Evolutionary conservation across 1,284 basidiomycete genomes (phyloP).

Genomic region (Fomitopsis palustris): DNA sequence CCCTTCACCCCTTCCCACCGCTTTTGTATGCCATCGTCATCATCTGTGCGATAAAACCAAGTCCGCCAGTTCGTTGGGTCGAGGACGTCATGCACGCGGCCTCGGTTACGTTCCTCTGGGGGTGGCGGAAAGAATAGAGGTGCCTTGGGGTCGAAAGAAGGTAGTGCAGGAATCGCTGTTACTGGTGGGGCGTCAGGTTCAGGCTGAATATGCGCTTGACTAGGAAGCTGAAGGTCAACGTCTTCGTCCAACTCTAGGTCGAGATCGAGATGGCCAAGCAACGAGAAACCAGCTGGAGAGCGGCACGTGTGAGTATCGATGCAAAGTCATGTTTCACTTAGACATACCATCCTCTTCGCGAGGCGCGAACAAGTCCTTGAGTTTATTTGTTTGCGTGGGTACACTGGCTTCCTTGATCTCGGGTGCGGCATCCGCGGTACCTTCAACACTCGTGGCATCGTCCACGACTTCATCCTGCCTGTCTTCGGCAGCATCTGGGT

Average conservation of each 20-base stretch:
- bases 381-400: conserved; percentile 25
- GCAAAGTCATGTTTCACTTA: background rate
- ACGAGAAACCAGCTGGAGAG: conserved; percentile 50
- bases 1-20: conserved; percentile 71
- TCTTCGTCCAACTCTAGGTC: conserved; percentile 59
- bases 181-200: background rate
- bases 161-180: conserved; percentile 4
- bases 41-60: conserved; percentile 50
- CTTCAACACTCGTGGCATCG: background rate
- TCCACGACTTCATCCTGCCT: conserved; percentile 25
- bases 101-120: conserved; percentile 9
- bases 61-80: conserved; percentile 37
- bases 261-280: conserved; percentile 60
- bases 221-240: conserved; percentile 28
- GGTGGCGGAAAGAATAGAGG: conserved; percentile 63
- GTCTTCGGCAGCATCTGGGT: conserved; percentile 14
- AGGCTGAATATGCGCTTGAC: conserved; percentile 9
- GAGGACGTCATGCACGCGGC: conserved; percentile 34
- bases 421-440: conserved; percentile 11
- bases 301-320: background rate
- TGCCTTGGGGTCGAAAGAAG: conserved; percentile 43
- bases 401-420: conserved; percentile 8
- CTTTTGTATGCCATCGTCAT: conserved; percentile 59
- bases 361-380: conserved; percentile 71
- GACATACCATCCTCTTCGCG: conserved; percentile 59